These are phyloP conservation scores for Chenopodium suecicum DNA, from an alignment of 148 eudicot species.

Conservation along the genomic window DNA sequence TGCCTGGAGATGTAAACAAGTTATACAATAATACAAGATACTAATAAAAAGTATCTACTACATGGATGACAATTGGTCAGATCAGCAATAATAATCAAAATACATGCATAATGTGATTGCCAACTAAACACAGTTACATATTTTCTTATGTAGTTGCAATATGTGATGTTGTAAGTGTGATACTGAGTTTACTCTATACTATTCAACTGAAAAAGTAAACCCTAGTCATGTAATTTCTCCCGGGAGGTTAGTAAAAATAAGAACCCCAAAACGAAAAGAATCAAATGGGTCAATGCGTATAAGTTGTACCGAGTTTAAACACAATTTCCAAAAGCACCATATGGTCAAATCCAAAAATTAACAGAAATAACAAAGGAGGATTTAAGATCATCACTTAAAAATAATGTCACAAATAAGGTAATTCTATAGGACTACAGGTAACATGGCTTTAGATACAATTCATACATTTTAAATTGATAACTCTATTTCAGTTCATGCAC, in stretches of 20 bases:
- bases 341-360: too few relatives aligned
- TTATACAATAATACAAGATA: conserved; percentile 7
- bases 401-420: too few relatives aligned
- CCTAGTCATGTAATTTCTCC: neutral
- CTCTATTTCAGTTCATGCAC: neutral
- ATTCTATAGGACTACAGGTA: neutral
- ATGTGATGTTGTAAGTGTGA: too few relatives aligned
- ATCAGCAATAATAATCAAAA: neutral
- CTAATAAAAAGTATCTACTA: neutral
- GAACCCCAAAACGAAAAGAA: neutral
- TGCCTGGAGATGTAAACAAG: neutral
- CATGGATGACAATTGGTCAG: neutral
- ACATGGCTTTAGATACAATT: neutral
- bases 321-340: neutral
- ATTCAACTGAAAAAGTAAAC: neutral
- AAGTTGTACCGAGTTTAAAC: neutral
- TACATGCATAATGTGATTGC: neutral
- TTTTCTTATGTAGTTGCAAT: too few relatives aligned
- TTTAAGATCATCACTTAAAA: neutral
- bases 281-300: neutral
- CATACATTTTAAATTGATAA: neutral
- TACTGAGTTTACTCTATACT: neutral
- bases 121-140: neutral
- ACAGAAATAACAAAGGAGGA: too few relatives aligned
- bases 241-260: neutral